Conservation (phyloP, 2,329 filamentous ascomycete genomes). For the Anisogramma anomala region DNA sequence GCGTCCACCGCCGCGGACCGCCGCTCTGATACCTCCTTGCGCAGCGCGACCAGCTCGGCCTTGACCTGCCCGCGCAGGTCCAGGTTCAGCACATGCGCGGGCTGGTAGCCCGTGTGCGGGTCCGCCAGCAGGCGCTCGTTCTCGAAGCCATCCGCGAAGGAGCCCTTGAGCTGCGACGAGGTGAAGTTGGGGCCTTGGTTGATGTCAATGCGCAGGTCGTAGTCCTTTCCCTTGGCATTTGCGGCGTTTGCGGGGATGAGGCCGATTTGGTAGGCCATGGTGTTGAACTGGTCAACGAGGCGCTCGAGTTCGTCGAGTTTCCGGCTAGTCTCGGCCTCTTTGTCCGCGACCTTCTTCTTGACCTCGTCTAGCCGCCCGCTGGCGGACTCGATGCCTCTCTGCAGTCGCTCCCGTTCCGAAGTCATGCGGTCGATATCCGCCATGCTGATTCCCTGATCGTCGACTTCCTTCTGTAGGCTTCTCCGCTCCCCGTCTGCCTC, state of each 20-base stretch:
- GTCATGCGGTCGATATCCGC: slow-evolving; percentile 99
- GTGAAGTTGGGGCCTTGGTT: slow-evolving; percentile 69
- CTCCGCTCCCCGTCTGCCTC: slow-evolving; percentile 75
- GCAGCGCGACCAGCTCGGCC: slow-evolving; percentile 61
- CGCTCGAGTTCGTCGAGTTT: slow-evolving; percentile 90
- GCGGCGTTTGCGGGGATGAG: slow-evolving; percentile 74
- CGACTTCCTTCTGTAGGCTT: slow-evolving; percentile 72
- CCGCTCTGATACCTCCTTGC: slow-evolving; percentile 87
- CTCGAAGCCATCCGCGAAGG: slow-evolving; percentile 30
- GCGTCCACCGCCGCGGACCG: slow-evolving; percentile 71
- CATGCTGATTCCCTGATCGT: slow-evolving; percentile 88
- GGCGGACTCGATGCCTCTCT: slow-evolving; percentile 72
- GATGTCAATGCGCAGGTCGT: slow-evolving; percentile 74
- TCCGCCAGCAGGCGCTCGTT: slow-evolving; percentile 74
- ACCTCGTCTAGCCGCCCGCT: slow-evolving; percentile 69
- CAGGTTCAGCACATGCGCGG: slow-evolving; percentile 75
- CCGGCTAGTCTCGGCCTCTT: slow-evolving; percentile 73
- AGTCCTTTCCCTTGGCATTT: slow-evolving; percentile 76
- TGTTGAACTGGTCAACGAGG: slow-evolving; percentile 84
- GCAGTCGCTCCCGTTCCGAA: slow-evolving; percentile 83
- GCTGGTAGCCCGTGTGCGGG: slow-evolving; percentile 74
- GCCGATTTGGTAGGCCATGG: slow-evolving; percentile 83
- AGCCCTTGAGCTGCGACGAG: slow-evolving; percentile 43
- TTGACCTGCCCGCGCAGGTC: slow-evolving; percentile 79
- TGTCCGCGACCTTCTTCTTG: slow-evolving; percentile 71